Evolutionary conservation across 441 rosid species (phyloP).

Genomic region (Pelargonium australe): DNA sequence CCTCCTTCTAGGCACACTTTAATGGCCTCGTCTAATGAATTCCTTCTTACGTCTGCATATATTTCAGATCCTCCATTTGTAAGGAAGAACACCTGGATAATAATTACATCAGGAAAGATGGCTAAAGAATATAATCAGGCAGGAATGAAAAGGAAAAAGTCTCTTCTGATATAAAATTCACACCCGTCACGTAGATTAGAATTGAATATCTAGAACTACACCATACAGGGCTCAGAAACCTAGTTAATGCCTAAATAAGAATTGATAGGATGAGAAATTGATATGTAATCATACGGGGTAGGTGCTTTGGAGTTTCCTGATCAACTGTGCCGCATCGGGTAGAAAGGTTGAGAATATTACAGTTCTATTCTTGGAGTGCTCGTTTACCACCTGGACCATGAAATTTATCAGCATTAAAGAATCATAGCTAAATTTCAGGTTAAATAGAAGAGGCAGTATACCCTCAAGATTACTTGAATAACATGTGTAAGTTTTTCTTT

Average conservation of each 20-base stretch:
- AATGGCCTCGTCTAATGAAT: constrained; percentile 55
- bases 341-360: constrained; percentile 53
- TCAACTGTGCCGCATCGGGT: constrained; percentile 47
- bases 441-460: constrained; percentile 11
- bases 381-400: constrained; percentile 33
- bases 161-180: too few species aligned
- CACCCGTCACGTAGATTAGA: too few species aligned
- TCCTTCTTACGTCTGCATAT: constrained; percentile 41
- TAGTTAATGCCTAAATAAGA: too few species aligned
- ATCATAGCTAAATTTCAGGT: not conserved
- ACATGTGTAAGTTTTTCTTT: constrained; percentile 33
- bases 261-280: not conserved
- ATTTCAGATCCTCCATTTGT: constrained; percentile 56
- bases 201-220: too few species aligned
- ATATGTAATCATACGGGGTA: constrained; percentile 37
- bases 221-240: too few species aligned
- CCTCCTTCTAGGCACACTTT: constrained; percentile 39
- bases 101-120: not conserved
- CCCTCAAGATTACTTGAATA: constrained; percentile 36
- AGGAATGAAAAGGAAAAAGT: too few species aligned
- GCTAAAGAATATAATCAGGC: too few species aligned
- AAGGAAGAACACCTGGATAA: constrained; percentile 46
- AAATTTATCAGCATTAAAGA: not conserved
- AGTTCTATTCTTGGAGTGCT: constrained; percentile 32
- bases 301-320: constrained; percentile 35